These are phyloP conservation scores for Pseudofabraea citricarpa DNA, from an alignment of 2,329 filamentous ascomycete genomes.

Conservation along the genomic window DNA sequence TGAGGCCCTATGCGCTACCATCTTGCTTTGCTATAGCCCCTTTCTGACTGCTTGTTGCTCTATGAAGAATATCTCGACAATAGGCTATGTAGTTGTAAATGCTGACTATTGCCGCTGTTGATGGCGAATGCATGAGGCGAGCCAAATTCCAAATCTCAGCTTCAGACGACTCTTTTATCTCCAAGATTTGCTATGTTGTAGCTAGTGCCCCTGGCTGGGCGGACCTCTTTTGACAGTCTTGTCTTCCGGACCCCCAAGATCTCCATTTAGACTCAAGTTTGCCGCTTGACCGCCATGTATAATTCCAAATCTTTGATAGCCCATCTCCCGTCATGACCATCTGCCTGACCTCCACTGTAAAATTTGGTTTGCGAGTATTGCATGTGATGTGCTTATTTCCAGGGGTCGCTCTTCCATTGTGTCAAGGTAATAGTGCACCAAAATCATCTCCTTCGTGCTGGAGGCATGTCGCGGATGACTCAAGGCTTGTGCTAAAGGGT, in stretches of 20 bases:
- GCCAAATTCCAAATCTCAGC: slow-evolving; percentile 12
- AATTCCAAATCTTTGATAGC: too few species aligned
- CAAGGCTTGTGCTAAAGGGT: too few species aligned
- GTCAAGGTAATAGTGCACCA: too few species aligned
- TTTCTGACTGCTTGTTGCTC: slow-evolving; percentile 40
- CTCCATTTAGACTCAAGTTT: not conserved
- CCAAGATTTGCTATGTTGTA: slow-evolving; percentile 1
- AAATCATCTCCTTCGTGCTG: too few species aligned
- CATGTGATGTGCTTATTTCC: too few species aligned
- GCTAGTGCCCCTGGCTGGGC: too few species aligned
- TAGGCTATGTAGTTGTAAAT: slow-evolving; percentile 48
- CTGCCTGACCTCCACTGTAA: not conserved
- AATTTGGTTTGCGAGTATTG: too few species aligned
- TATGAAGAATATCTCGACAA: slow-evolving; percentile 67
- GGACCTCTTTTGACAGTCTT: too few species aligned
- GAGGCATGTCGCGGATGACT: too few species aligned
- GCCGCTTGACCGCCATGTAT: not conserved
- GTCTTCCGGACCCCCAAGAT: not conserved
- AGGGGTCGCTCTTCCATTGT: too few species aligned
- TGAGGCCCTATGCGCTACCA: slow-evolving; percentile 54
- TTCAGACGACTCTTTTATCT: slow-evolving; percentile 5
- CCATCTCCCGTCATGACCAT: not conserved
- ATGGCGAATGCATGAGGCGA: slow-evolving; percentile 26
- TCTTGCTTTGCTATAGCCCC: slow-evolving; percentile 47
- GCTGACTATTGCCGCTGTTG: slow-evolving; percentile 30